Conservation (phyloP, 352 stramenopile genomes). For the Phytophthora pluvialis region DNA sequence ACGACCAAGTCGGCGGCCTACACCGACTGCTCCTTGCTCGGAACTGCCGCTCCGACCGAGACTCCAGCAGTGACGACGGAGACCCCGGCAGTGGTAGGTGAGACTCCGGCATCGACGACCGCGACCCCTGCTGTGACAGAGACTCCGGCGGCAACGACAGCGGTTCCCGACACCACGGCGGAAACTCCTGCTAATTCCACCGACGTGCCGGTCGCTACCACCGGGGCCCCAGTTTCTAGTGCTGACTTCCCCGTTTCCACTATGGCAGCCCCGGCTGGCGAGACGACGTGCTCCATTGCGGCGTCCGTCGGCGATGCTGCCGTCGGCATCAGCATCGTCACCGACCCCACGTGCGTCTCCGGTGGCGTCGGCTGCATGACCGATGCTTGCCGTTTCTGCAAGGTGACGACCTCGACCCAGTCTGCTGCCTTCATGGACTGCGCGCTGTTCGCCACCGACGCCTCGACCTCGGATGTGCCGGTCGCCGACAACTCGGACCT, state of each 20-base stretch:
- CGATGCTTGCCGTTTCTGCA: constrained; percentile 51
- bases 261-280: constrained; percentile 1
- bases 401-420: constrained; percentile 33
- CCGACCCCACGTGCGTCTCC: constrained; percentile 32
- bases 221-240: constrained; percentile 7
- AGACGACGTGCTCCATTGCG: constrained; percentile 23
- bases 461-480: constrained; percentile 6
- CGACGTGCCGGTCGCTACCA: constrained; percentile 3
- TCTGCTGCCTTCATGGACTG: constrained; percentile 35
- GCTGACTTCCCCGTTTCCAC: constrained; percentile 9
- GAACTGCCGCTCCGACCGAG: constrained; percentile 11
- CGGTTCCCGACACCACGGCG: background rate
- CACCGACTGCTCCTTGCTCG: constrained; percentile 23
- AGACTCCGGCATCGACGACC: constrained; percentile 6
- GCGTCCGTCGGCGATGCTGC: constrained; percentile 35
- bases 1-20: constrained; percentile 24
- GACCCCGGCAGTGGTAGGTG: background rate
- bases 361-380: constrained; percentile 48
- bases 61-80: background rate
- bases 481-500: constrained; percentile 10
- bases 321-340: constrained; percentile 40
- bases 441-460: constrained; percentile 4
- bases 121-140: constrained; percentile 8
- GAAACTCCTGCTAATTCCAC: constrained; percentile 1
- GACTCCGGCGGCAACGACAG: constrained; percentile 4